A percentile compares a stretch with the other conserved stretches of the same genome.
Evolutionary conservation across 345 rosid genomes (phyloP).

Genomic region (Microthlaspi erraticum): DNA sequence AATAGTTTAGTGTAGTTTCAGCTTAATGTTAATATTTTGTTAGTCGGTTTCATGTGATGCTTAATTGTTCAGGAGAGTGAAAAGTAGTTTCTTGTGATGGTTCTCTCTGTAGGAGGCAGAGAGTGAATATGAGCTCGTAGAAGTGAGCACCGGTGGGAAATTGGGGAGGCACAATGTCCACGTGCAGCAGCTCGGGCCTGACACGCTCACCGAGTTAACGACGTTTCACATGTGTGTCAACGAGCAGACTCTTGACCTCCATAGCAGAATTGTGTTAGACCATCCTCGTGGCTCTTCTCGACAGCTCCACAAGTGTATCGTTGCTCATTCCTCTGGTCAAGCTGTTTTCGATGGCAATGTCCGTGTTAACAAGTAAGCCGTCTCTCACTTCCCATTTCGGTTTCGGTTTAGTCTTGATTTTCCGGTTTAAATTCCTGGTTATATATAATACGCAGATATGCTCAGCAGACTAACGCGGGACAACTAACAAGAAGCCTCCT

Average conservation of each 20-base stretch:
- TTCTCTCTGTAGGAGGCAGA: constrained; percentile 60
- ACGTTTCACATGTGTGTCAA: constrained; percentile 73
- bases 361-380: constrained; percentile 75
- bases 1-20: neutral
- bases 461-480: constrained; percentile 93
- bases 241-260: constrained; percentile 91
- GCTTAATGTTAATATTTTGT: neutral
- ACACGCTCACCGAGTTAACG: constrained; percentile 76
- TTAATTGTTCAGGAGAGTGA: constrained; percentile 8
- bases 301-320: constrained; percentile 95
- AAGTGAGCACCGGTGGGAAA: constrained; percentile 91
- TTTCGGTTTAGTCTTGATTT: neutral
- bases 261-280: constrained; percentile 81
- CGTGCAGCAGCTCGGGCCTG: constrained; percentile 88
- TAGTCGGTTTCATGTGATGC: neutral
- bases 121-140: constrained; percentile 82
- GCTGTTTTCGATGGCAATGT: constrained; percentile 95
- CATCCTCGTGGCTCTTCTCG: constrained; percentile 81
- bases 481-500: constrained; percentile 87
- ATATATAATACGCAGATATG: constrained; percentile 54
- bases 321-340: constrained; percentile 88
- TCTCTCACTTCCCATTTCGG: neutral
- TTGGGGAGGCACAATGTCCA: constrained; percentile 92
- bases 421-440: neutral
- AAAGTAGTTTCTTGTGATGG: neutral